Conservation (phyloP, 139 green algal genomes). For the Chlamydomonas sp. region DNA sequence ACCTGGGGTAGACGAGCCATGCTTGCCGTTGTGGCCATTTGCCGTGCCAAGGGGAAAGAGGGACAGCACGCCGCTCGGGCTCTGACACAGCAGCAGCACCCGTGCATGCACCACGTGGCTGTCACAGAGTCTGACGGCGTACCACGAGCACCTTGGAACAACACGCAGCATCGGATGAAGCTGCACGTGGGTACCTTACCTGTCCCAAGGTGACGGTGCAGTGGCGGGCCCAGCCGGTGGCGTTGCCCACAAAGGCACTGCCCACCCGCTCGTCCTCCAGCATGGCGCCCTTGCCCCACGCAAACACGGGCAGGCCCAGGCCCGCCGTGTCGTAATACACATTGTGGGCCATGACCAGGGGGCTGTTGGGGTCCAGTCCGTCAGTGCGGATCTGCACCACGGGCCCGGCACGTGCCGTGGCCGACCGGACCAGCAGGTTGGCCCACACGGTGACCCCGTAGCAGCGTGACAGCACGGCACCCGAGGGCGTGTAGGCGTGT, state of each 20-base stretch:
- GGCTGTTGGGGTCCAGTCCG: conserved; percentile 5
- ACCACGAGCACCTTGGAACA: no score
- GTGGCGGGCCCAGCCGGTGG: not conserved
- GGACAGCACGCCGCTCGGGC: no score
- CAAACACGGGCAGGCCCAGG: not conserved
- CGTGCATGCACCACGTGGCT: no score
- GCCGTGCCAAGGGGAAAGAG: no score
- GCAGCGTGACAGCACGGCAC: not conserved
- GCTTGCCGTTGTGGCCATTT: no score
- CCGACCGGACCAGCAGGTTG: conserved; percentile 18
- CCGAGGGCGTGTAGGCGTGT: conserved; percentile 24
- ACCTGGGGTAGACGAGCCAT: no score
- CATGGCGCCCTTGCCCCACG: conserved; percentile 38
- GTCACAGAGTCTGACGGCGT: no score
- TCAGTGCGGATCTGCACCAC: conserved; percentile 25
- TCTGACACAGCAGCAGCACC: no score
- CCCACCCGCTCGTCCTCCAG: conserved; percentile 37
- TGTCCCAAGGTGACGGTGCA: not conserved
- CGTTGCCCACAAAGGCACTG: conserved; percentile 33
- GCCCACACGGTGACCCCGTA: not conserved
- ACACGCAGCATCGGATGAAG: no score
- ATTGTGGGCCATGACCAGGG: conserved; percentile 5
- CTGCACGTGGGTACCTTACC: no score
- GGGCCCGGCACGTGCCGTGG: conserved; percentile 18
- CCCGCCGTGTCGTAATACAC: conserved; percentile 27